Percentiles rank a stretch among this genome's conserved stretches.
Conservation (phyloP, 805 yeast genomes). For the Lachancea sp. region DNA sequence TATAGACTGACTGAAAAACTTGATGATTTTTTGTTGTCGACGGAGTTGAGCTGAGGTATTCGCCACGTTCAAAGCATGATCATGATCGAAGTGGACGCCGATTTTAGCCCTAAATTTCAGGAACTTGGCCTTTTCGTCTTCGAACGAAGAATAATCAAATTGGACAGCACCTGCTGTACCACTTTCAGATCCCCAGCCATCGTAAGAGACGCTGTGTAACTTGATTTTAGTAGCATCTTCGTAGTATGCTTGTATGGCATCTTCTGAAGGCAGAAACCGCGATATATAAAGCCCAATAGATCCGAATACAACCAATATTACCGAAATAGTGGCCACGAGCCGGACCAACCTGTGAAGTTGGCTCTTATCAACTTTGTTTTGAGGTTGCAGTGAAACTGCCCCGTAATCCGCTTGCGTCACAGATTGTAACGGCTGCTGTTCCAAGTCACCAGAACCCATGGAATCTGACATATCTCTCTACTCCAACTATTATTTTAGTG, state of each 20-base stretch:
- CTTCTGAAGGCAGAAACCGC: slow-evolving; percentile 2
- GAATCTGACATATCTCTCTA: neutral
- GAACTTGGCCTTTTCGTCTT: neutral
- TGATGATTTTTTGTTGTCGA: slow-evolving; percentile 12
- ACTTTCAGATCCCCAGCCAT: slow-evolving; percentile 26
- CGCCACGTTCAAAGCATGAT: neutral
- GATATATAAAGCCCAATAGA: neutral
- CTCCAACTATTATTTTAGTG: no score
- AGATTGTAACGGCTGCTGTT: slow-evolving; percentile 5
- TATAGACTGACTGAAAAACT: slow-evolving; percentile 16
- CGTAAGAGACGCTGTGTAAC: slow-evolving; percentile 19
- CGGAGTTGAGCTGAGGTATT: slow-evolving; percentile 11
- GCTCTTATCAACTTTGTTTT: neutral
- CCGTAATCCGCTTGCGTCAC: neutral
- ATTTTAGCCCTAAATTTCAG: slow-evolving; percentile 8
- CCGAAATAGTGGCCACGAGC: neutral
- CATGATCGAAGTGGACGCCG: slow-evolving; percentile 8
- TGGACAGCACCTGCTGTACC: neutral
- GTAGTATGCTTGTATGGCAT: slow-evolving; percentile 3
- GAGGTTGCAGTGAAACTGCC: neutral
- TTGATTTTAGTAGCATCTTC: slow-evolving; percentile 17
- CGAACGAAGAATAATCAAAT: neutral
- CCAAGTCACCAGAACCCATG: slow-evolving; percentile 1
- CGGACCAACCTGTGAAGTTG: neutral
- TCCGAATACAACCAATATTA: neutral